Evolutionary conservation across 73 alveolate species (phyloP), one percentile per base, ranked within the genome.

Genomic region (Paramecium sexaurelia): DNA sequence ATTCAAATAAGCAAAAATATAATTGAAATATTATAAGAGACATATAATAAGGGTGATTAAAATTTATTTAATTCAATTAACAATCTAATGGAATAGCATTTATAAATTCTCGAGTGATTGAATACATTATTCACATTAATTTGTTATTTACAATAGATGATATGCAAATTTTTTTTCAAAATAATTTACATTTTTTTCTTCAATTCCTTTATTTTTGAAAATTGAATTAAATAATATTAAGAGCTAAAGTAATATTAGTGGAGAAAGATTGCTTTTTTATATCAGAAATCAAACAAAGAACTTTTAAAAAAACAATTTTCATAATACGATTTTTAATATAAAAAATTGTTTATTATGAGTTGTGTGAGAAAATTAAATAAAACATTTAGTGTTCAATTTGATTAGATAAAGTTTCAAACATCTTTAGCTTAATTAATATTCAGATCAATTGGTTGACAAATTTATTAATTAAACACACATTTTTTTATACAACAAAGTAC

Each of bases 231-330:
- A n/a, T n/a, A n/a, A n/a, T n/a, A n/a, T n/a, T n/a, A n/a, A n/a
- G n/a, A n/a, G n/a, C n/a, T n/a, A 61, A 61, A 61, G 83, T 61
- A 61, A 29, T 61, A 15, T 17, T 47, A 11, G 11, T 66, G 83
- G 83, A 66, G 47, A 32, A 66, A 66, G 83, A 22, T 66, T 66
- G 83, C 83, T 10, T 66, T 66, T 19, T 66, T 45, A 10, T 66
- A 24, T 66, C 39, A 66, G 24, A 9, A 5, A 6, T 11, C 83
- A 11, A 45, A 66, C 13, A 66, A 13, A 22, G 83, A 66, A 24
- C 47, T 66, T 32, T 22, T 66, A 13, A 66, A 66, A n/a, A 32
- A 26, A 66, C 7, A 66, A 41, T 29, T 66, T 29, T 22, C 43
- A 66, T 29, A 66, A 66, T 32, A 66, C 83, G 13, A 66, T 66